Base-by-base conservation (phyloP, 352 stramenopile genomes). In the Phytophthora uliginosa region DNA sequence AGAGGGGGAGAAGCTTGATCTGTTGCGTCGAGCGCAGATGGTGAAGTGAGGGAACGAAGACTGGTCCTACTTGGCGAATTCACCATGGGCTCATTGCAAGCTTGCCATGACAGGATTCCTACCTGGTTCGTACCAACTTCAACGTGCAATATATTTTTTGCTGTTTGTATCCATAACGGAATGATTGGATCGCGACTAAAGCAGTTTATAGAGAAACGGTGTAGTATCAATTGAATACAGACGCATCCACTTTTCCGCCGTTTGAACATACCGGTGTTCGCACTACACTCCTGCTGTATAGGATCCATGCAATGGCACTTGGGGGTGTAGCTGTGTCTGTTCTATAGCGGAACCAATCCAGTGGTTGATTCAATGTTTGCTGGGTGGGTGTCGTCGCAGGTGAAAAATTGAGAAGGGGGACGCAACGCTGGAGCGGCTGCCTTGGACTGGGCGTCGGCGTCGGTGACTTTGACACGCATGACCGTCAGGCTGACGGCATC, bases 351-450 rank as follows among this genome's bases (percentile, higher is more conserved):
- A 31, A 31, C 36, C 36, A 45, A 45, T 13, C 17, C 12, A 45
- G 36, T 15, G 26, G 26, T 45, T 64, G 40, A 17, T 45, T 56
- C 42, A 33, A 50, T 31, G 26, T 45, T 45, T 45, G 36, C 36
- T 45, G 36, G 36, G 36, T 26, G 7, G 13, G 22, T 5, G 33
- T 52, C 34, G 22, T 34, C n/a, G 38, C 34, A 33, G 33, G 20
- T 40, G 63, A 71, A 71, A 71, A 71, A 66, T 60, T 71, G 56
- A 48, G 55, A 59, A 66, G 13, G 47, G n/a, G 26, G 60, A 38
- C 47, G 64, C 64, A 66, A 55, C 60, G 40, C 34, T 36, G 18
- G 40, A 18, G 63, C 34, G 55, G 64, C 64, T 66, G 64, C 54
- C 31, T 26, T 45, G 53, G 38, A 57, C 52, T 51, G 26, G 51